Percentiles rank a stretch among this genome's conserved stretches.
These are phyloP conservation scores for Cydonia oblonga DNA, from an alignment of 331 rosid genomes.

Conservation along the genomic window DNA sequence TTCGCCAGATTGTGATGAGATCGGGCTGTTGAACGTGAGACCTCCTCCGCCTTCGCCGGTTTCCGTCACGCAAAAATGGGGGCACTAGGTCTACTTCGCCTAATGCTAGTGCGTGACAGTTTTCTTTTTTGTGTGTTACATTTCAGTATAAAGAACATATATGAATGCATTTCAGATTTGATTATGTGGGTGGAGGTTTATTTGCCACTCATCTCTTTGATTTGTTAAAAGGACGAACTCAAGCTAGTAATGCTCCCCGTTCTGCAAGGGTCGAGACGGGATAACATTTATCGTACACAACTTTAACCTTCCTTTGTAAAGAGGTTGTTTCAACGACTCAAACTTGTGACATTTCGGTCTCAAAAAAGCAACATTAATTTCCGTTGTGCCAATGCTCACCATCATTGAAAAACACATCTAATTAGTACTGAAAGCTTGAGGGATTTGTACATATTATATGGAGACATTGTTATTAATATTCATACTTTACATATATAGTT, in stretches of 20 bases:
- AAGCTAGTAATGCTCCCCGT: too few species aligned
- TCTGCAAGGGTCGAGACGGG: too few species aligned
- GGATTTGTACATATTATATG: neutral
- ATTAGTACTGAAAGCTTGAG: neutral
- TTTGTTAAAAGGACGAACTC: neutral
- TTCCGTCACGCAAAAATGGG: conserved; percentile 43
- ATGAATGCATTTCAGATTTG: neutral
- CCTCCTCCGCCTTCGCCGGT: conserved; percentile 26
- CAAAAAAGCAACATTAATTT: too few species aligned
- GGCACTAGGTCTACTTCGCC: conserved; percentile 24
- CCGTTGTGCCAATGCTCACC: too few species aligned
- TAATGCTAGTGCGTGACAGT: neutral
- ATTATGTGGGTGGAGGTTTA: neutral
- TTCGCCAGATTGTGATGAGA: conserved; percentile 29
- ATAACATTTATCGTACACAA: too few species aligned
- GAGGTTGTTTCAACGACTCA: rapidly evolving
- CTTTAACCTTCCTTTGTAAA: rapidly evolving
- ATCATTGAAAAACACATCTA: neutral
- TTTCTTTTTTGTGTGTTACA: neutral
- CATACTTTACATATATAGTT: neutral
- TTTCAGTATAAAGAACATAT: neutral
- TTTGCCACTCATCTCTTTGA: conserved; percentile 8
- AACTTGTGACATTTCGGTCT: rapidly evolving
- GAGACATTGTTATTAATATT: neutral
- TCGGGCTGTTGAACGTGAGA: conserved; percentile 20